Percentiles rank a stretch among this genome's conserved stretches.
These are phyloP conservation scores for Zygotorulaspora danielsina DNA, from an alignment of 805 yeast species.

Conservation along the genomic window DNA sequence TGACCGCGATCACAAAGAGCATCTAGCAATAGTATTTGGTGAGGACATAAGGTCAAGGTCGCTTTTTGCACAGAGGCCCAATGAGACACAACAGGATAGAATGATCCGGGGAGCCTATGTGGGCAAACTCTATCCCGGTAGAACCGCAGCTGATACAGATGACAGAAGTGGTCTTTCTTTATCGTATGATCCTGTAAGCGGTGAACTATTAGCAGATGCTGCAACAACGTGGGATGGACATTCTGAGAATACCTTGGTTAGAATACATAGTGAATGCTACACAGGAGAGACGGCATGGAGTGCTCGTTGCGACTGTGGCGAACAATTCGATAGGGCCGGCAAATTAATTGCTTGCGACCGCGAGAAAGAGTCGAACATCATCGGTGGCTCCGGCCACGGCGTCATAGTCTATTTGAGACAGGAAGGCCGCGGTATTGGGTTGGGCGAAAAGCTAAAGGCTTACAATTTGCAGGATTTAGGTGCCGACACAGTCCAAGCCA, in stretches of 20 bases:
- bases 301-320: slow-evolving; percentile 99
- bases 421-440: slow-evolving; percentile 97
- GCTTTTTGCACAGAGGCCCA: slow-evolving; percentile 54
- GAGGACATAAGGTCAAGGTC: slow-evolving; percentile 79
- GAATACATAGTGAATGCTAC: slow-evolving; percentile 96
- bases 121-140: slow-evolving; percentile 86
- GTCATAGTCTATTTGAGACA: slow-evolving; percentile 94
- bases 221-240: slow-evolving; percentile 28
- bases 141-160: slow-evolving; percentile 64
- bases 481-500: slow-evolving; percentile 97
- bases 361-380: slow-evolving; percentile 26
- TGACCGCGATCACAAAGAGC: slow-evolving; percentile 86
- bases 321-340: slow-evolving; percentile 97
- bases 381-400: slow-evolving; percentile 76
- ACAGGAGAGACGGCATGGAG: slow-evolving; percentile 99
- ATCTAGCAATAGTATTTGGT: slow-evolving; percentile 94
- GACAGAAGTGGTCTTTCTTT: slow-evolving; percentile 39
- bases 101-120: slow-evolving; percentile 99
- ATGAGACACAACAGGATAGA: slow-evolving; percentile 84
- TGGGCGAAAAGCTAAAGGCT: slow-evolving; percentile 96
- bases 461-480: slow-evolving; percentile 96
- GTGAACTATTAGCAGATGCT: slow-evolving; percentile 23
- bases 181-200: slow-evolving; percentile 41
- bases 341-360: slow-evolving; percentile 56
- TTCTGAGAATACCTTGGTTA: slow-evolving; percentile 51